Conservation (phyloP, 2,329 filamentous ascomycete genomes). For the Colletotrichum lini region DNA sequence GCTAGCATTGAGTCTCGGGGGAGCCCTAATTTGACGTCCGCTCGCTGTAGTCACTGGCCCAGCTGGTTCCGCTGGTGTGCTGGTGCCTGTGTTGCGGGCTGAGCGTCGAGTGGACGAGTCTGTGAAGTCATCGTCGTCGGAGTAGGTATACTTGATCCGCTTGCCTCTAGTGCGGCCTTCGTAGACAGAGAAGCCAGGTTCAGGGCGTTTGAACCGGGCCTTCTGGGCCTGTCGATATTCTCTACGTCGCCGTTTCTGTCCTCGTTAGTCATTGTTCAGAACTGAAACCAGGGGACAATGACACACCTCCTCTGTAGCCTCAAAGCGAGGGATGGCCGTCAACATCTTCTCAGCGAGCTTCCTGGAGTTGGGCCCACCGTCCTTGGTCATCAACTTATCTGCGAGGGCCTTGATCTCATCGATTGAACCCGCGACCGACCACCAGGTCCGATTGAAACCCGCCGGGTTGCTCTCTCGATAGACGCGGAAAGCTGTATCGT, state of each 20-base stretch:
- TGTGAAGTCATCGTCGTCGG: constrained; percentile 83
- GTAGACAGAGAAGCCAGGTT: constrained; percentile 92
- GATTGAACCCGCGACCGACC: constrained; percentile 91
- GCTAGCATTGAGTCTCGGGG: constrained; percentile 73
- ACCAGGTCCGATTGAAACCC: constrained; percentile 85
- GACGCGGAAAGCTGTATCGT: constrained; percentile 93
- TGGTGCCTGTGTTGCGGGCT: constrained; percentile 80
- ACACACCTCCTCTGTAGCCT: constrained; percentile 88
- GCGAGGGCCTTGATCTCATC: constrained; percentile 85
- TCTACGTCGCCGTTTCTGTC: constrained; percentile 88
- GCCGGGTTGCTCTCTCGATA: constrained; percentile 94
- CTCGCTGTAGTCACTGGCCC: constrained; percentile 82
- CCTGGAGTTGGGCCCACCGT: constrained; percentile 86
- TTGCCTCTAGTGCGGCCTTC: constrained; percentile 97
- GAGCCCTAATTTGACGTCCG: constrained; percentile 85
- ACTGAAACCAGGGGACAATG: constrained; percentile 2
- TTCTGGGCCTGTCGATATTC: constrained; percentile 92
- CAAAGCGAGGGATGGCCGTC: constrained; percentile 88
- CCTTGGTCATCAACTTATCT: constrained; percentile 81
- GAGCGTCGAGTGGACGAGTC: constrained; percentile 77
- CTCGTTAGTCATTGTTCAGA: constrained; percentile 2
- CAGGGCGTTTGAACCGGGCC: constrained; percentile 88
- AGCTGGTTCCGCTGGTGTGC: constrained; percentile 78
- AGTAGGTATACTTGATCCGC: constrained; percentile 96
- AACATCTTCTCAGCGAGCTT: constrained; percentile 83